Percentiles rank a stretch among this genome's conserved stretches.
phyloP scores from a whole-genome alignment of 2,329 filamentous ascomycete genomes.

The Calonectria hongkongensis region DNA sequence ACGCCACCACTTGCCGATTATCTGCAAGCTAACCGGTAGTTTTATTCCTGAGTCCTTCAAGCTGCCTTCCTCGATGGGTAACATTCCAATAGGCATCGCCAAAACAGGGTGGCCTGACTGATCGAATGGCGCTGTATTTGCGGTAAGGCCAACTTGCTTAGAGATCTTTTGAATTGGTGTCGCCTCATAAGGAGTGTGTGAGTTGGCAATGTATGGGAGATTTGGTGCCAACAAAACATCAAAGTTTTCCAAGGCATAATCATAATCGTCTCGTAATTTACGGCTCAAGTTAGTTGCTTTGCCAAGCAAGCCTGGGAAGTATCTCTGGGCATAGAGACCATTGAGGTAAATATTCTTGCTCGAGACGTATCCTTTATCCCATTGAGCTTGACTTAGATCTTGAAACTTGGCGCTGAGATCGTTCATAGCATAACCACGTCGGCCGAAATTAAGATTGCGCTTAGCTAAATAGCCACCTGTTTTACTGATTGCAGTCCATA shows the following conservation, averaged over 20 bases:
- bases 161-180: conserved; percentile 16
- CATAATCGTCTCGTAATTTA: conserved; percentile 24
- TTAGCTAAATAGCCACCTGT: conserved; percentile 8
- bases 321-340: conserved; percentile 2
- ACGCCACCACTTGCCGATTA: conserved; percentile 19
- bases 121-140: conserved; percentile 29
- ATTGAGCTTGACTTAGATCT: conserved; percentile 3
- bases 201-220: conserved; percentile 4
- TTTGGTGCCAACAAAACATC: conserved; percentile 27
- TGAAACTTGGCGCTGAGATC: conserved; percentile 19
- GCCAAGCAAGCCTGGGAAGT: conserved; percentile 1
- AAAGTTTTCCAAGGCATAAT: conserved; percentile 4
- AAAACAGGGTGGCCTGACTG: conserved; percentile 24
- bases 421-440: conserved; percentile 14
- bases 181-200: conserved; percentile 7
- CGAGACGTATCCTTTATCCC: conserved; percentile 5
- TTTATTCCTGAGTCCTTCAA: conserved; percentile 5
- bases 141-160: conserved; percentile 1
- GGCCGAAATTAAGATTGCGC: conserved; percentile 17
- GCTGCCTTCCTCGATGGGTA: conserved; percentile 16
- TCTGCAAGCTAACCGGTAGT: conserved; percentile 24
- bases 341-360: conserved; percentile 13
- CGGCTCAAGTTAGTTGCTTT: conserved; percentile 31
- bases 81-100: conserved; percentile 16
- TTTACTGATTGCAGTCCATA: conserved; percentile 24